Evolutionary conservation across 148 eudicot species (phyloP), one percentile per base, ranked within the genome.

Genomic region (Oxyria digyna): DNA sequence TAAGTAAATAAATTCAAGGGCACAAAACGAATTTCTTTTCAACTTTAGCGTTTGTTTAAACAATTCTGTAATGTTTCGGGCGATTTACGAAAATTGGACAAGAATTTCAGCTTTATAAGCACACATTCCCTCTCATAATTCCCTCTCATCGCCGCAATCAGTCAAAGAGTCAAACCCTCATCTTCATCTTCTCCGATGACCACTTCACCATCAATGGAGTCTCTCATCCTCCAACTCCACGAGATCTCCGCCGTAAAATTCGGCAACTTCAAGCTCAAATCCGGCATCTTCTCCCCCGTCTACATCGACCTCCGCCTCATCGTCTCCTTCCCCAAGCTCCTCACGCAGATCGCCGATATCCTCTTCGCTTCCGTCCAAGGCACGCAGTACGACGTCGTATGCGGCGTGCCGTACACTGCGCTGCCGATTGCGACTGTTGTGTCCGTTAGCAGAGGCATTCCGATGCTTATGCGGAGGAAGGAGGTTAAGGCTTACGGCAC

Each of bases 381-480:
- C 38, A 64, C 82, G 45, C 62, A 79, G 0, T 91, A 74, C 75
- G 87, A 87, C 75, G 78, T 88, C 74, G 67, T 91, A 38, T 88
- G 97, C 68, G 97, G 97, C 52, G 97, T 91, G 7, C 97, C 97
- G 1, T 91, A 91, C 86, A 91, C 92, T 10, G 96, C 96, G 1
- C 88, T 91, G 24, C 97, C 97, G 3, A 88, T 91, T 17, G 97
- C 97, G 68, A 91, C 97, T 54, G 81, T 78, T 57, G 84, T 87
- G 17, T 91, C 96, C 55, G 75, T 87, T 35, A 26, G 78, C 4
- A 69, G 78, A 6, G 57, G 69, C 23, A 42, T 82, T n/a, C 96
- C 96, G n/a, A 91, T 91, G 97, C 73, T 91, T 14, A 91, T 91
- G 96, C 85, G 96, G 15, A 80, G 96, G n/a, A 91, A 91, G 69